These are phyloP conservation scores for Nicotiana knightiana DNA, from an alignment of 257 asterid genomes.

Conservation along the genomic window DNA sequence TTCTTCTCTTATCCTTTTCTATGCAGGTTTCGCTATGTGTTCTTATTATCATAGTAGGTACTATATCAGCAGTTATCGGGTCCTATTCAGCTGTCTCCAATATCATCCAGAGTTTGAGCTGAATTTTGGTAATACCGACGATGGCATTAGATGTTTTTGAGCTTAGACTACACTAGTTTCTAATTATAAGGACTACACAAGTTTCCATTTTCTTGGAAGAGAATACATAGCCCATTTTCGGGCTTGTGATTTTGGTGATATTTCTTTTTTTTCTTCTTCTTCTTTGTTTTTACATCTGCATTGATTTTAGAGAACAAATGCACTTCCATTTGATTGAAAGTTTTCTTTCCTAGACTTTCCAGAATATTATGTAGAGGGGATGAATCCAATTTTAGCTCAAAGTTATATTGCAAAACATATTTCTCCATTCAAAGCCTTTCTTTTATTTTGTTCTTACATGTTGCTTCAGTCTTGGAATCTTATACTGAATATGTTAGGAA, in stretches of 20 bases:
- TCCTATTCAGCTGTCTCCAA: slow-evolving; percentile 26
- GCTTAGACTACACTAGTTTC: not conserved
- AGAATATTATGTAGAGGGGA: not conserved
- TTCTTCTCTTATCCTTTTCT: not conserved
- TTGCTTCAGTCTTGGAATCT: not conserved
- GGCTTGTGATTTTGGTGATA: not conserved
- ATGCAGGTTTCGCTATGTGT: slow-evolving; percentile 24
- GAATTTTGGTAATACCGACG: not conserved
- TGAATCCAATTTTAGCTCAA: not conserved
- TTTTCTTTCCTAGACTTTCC: not conserved
- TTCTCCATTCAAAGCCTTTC: not conserved
- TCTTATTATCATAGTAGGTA: slow-evolving; percentile 20
- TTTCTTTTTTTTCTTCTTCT: not conserved
- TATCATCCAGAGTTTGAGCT: slow-evolving; percentile 16
- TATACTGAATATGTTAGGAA: not conserved
- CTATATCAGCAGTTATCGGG: slow-evolving; percentile 20
- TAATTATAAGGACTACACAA: not conserved
- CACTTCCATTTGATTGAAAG: not conserved
- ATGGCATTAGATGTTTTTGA: not conserved
- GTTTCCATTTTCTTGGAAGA: not conserved
- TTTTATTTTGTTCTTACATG: not conserved
- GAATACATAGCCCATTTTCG: not conserved
- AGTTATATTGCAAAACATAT: not conserved
- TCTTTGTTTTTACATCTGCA: not conserved
- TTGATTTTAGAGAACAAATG: not conserved